These are phyloP conservation scores for Infundibulicybe gibba DNA, from an alignment of 768 basidiomycete genomes.

Conservation along the genomic window DNA sequence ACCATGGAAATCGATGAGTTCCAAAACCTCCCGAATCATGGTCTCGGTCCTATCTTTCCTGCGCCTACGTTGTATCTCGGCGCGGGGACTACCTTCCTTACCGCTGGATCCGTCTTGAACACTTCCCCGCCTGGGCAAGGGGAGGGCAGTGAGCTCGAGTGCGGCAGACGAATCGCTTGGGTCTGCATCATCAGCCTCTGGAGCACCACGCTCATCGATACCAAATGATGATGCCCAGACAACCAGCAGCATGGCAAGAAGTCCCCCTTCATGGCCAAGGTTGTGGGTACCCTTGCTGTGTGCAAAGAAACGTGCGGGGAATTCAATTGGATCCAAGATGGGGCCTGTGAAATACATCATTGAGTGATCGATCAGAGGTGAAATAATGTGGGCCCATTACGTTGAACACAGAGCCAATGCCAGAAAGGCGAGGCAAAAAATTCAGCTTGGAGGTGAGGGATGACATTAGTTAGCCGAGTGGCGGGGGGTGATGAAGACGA, in stretches of 20 bases:
- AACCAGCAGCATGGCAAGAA: slow-evolving; percentile 77
- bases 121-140: slow-evolving; percentile 3
- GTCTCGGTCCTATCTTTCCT: slow-evolving; percentile 56
- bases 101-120: slow-evolving; percentile 4
- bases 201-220: slow-evolving; percentile 71
- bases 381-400: slow-evolving; percentile 37
- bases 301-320: slow-evolving; percentile 65
- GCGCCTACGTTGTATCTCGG: slow-evolving; percentile 32
- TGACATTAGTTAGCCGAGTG: slow-evolving; percentile 45
- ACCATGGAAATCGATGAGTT: slow-evolving; percentile 76
- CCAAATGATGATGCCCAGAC: slow-evolving; percentile 92
- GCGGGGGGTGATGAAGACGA: slow-evolving; percentile 28
- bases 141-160: slow-evolving; percentile 13
- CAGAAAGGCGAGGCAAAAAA: slow-evolving; percentile 89
- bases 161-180: slow-evolving; percentile 11
- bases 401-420: slow-evolving; percentile 78
- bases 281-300: slow-evolving; percentile 58
- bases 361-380: background rate
- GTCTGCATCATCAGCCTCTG: slow-evolving; percentile 27
- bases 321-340: slow-evolving; percentile 79
- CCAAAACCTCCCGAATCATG: slow-evolving; percentile 75
- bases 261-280: slow-evolving; percentile 69
- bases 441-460: slow-evolving; percentile 69
- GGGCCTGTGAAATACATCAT: slow-evolving; percentile 53
- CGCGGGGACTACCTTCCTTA: slow-evolving; percentile 21